Conservation (phyloP, 176 grass and related monocot species). For the Triticum dicoccoides region DNA sequence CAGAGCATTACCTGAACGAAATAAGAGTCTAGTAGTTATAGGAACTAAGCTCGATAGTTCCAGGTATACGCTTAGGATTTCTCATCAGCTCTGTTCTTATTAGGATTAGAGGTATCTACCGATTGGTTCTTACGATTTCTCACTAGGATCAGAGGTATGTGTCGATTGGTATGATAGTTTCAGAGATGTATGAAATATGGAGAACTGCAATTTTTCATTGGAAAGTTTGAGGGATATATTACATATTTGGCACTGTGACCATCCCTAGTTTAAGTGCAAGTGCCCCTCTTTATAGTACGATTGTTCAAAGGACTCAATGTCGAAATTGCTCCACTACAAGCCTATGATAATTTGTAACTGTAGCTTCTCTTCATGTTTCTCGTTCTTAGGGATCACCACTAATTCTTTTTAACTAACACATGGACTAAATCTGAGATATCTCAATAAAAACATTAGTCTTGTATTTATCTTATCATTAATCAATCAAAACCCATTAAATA, state of each 20-base stretch:
- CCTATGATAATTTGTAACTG: not conserved
- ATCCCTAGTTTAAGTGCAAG: not conserved
- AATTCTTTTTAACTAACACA: not conserved
- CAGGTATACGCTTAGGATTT: not conserved
- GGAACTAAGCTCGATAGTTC: not conserved
- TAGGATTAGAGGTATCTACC: no score
- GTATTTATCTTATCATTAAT: not conserved
- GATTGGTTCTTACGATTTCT: no score
- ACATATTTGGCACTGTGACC: not conserved
- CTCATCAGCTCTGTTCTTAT: no score
- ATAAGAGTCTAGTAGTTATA: not conserved
- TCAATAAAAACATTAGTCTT: not conserved
- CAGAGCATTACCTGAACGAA: not conserved
- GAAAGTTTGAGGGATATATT: not conserved
- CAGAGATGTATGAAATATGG: not conserved
- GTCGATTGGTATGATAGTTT: not conserved
- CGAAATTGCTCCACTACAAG: not conserved
- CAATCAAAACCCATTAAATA: not conserved
- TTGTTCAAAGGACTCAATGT: not conserved
- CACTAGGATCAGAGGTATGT: not conserved
- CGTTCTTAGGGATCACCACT: not conserved
- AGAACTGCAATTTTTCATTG: not conserved
- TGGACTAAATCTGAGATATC: not conserved
- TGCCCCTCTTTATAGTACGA: not conserved
- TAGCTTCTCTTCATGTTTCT: not conserved